phyloP scores from a whole-genome alignment of 2,329 filamentous ascomycete species.

The Scedosporium dehoogii region DNA sequence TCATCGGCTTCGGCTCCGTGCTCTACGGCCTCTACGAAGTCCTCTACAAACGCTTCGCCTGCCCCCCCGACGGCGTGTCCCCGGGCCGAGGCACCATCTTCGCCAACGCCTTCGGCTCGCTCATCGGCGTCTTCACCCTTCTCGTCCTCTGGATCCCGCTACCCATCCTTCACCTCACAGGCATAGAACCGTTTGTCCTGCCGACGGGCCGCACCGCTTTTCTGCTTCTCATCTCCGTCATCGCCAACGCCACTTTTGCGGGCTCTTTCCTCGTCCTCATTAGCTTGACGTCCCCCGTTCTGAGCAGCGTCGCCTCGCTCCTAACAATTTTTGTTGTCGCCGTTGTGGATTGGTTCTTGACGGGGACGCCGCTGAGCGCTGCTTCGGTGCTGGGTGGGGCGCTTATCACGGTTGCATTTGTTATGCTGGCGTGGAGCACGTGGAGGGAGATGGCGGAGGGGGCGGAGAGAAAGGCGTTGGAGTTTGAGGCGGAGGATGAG shows the following conservation, averaged over 20 bases:
- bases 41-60: conserved; percentile 86
- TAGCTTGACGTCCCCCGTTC: conserved; percentile 80
- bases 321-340: conserved; percentile 96
- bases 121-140: conserved; percentile 82
- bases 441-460: conserved; percentile 91
- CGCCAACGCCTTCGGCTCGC: conserved; percentile 80
- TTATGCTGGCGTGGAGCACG: conserved; percentile 81
- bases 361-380: conserved; percentile 62
- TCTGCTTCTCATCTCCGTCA: conserved; percentile 69
- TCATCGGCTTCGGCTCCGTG: conserved; percentile 85
- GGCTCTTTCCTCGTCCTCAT: conserved; percentile 91
- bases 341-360: conserved; percentile 78
- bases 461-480: conserved; percentile 47
- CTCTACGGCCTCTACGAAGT: conserved; percentile 97
- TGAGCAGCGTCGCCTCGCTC: conserved; percentile 85
- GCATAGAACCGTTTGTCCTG: conserved; percentile 73
- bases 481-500: conserved; percentile 36
- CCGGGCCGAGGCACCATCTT: conserved; percentile 91
- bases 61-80: conserved; percentile 79
- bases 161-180: conserved; percentile 68
- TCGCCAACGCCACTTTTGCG: conserved; percentile 86
- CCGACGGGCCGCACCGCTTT: conserved; percentile 69
- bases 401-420: conserved; percentile 80
- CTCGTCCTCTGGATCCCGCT: conserved; percentile 85
- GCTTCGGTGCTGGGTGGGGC: conserved; percentile 74